Percentiles rank a stretch among this genome's conserved stretches.
phyloP scores from a whole-genome alignment of 176 grass and related monocot species.

The Saccharum spontaneum region DNA sequence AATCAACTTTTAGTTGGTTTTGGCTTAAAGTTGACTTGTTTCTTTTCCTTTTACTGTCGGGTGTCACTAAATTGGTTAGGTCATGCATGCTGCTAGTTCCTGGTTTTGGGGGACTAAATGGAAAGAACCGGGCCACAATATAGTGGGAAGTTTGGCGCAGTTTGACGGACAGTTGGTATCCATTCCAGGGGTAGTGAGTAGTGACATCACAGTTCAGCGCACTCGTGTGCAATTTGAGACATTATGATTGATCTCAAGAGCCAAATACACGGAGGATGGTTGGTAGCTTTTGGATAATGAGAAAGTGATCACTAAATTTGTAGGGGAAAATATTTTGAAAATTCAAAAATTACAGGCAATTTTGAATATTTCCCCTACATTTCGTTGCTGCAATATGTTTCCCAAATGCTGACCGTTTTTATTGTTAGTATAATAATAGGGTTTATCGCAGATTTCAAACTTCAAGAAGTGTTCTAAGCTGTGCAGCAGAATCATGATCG shows the following conservation, averaged over 20 bases:
- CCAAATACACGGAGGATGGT: background rate
- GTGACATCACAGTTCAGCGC: background rate
- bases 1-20: constrained; percentile 25
- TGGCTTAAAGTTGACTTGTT: constrained; percentile 18
- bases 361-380: background rate
- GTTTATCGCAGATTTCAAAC: constrained; percentile 5
- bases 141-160: background rate
- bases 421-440: background rate
- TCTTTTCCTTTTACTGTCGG: background rate
- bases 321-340: too few relatives aligned
- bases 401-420: background rate
- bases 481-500: constrained; percentile 31
- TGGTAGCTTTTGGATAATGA: background rate
- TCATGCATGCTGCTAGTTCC: constrained; percentile 23
- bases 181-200: background rate
- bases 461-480: constrained; percentile 26
- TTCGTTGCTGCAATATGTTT: background rate
- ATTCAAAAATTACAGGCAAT: background rate
- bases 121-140: background rate
- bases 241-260: constrained; percentile 16
- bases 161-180: constrained; percentile 29
- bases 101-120: constrained; percentile 36
- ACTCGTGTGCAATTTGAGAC: constrained; percentile 35
- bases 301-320: too few relatives aligned
- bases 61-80: constrained; percentile 17